Conservation (phyloP, 768 basidiomycete genomes). For the Russula foetens region DNA sequence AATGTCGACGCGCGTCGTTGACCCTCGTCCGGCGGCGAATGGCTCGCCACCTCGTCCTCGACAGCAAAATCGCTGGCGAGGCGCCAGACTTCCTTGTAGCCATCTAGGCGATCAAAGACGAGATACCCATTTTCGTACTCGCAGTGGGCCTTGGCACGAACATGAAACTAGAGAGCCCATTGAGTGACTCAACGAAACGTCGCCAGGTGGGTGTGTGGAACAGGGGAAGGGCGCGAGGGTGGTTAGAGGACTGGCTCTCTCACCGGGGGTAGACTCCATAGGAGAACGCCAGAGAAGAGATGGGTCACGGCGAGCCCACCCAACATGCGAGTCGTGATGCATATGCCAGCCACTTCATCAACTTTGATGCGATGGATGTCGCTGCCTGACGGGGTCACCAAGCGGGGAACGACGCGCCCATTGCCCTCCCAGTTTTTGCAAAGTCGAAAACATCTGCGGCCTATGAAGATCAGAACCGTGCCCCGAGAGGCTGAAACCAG, state of each 20-base stretch:
- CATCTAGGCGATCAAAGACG: conserved; percentile 53
- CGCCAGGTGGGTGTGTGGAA: neutral
- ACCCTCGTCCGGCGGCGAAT: conserved; percentile 20
- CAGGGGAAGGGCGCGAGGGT: too few relatives aligned
- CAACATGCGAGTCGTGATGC: conserved; percentile 45
- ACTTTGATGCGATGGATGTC: conserved; percentile 69
- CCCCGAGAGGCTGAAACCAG: neutral
- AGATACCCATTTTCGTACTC: conserved; percentile 69
- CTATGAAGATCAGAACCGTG: conserved; percentile 26
- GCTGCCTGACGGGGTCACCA: conserved; percentile 29
- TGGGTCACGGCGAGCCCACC: conserved; percentile 58
- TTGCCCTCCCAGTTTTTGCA: conserved; percentile 49
- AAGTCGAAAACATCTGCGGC: conserved; percentile 37
- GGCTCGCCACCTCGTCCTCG: neutral
- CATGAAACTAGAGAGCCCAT: conserved; percentile 34
- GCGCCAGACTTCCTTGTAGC: conserved; percentile 67
- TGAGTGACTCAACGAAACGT: neutral
- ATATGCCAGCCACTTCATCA: conserved; percentile 51
- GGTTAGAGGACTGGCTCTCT: conserved; percentile 17
- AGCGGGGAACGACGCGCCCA: conserved; percentile 33
- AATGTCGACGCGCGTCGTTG: conserved; percentile 23
- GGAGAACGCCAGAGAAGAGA: conserved; percentile 35
- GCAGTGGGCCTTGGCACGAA: conserved; percentile 53
- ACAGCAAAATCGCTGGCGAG: conserved; percentile 26
- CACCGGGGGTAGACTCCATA: conserved; percentile 62